Percentiles rank a stretch among this genome's conserved stretches.
These are phyloP conservation scores for Ensete ventricosum DNA, from an alignment of 176 grass and related monocot genomes.

Conservation along the genomic window DNA sequence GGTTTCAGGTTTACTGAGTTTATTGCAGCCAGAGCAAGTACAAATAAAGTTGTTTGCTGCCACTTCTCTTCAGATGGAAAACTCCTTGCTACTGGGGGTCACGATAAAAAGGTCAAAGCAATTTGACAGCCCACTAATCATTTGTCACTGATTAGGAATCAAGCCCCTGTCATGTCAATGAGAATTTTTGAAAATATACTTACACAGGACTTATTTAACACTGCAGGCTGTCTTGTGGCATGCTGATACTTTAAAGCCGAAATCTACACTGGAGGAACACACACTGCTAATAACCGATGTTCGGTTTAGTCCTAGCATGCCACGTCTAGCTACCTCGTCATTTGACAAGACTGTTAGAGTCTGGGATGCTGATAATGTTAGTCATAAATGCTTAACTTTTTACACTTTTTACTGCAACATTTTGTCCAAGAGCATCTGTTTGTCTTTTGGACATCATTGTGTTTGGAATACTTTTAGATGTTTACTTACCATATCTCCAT, in stretches of 20 bases:
- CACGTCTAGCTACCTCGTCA: conserved; percentile 10
- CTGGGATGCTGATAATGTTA: conserved; percentile 23
- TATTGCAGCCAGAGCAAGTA: conserved; percentile 42
- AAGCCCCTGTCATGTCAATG: not conserved
- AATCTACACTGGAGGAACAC: conserved; percentile 21
- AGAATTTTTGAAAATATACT: not conserved
- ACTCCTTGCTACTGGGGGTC: conserved; percentile 86
- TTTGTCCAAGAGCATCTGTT: not conserved
- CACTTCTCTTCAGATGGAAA: conserved; percentile 87
- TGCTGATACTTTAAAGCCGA: conserved; percentile 17
- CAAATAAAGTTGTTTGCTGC: conserved; percentile 71
- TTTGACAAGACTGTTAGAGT: conserved; percentile 26
- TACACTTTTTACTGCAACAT: not conserved
- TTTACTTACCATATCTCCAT: not conserved
- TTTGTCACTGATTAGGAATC: not conserved
- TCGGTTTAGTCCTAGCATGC: conserved; percentile 16
- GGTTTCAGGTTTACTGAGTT: conserved; percentile 77
- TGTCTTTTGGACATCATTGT: no score
- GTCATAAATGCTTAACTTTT: not conserved
- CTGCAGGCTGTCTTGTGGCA: conserved; percentile 25
- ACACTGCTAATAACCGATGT: conserved; percentile 16
- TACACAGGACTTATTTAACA: not conserved
- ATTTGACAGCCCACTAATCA: not conserved
- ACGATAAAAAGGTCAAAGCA: conserved; percentile 85
- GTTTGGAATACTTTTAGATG: not conserved